A percentile compares a stretch with the other conserved stretches of the same genome.
Evolutionary conservation across 495 filamentous ascomycete genomes (phyloP).

Genomic region (Penicillium herquei): DNA sequence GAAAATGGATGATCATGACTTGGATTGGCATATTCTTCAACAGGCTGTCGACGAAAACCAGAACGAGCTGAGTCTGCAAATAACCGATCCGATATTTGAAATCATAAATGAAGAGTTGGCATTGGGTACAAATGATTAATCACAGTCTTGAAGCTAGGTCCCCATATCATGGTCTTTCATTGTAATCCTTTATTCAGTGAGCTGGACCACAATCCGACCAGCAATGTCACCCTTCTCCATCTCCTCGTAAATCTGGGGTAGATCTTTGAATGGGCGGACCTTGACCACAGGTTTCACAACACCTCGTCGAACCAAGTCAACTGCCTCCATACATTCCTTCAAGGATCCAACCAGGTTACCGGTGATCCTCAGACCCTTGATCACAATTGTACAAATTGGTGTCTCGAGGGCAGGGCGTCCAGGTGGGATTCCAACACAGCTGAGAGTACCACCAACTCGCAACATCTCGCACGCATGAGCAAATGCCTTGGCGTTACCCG

Average conservation of each 20-base stretch:
- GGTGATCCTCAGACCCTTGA: slow-evolving; percentile 45
- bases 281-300: slow-evolving; percentile 47
- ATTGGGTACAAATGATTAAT: not conserved
- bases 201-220: slow-evolving; percentile 37
- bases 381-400: slow-evolving; percentile 46
- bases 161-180: not conserved
- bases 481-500: slow-evolving; percentile 45
- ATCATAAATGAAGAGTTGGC: not conserved
- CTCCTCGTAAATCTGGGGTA: slow-evolving; percentile 45
- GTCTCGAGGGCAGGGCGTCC: slow-evolving; percentile 44
- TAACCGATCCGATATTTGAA: too few relatives aligned
- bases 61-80: not conserved
- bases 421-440: slow-evolving; percentile 49
- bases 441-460: slow-evolving; percentile 46
- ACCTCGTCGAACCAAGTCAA: slow-evolving; percentile 45
- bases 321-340: slow-evolving; percentile 53
- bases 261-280: slow-evolving; percentile 43
- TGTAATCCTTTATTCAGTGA: slow-evolving; percentile 18
- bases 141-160: not conserved
- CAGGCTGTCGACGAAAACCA: not conserved
- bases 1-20: not conserved
- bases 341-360: slow-evolving; percentile 49
- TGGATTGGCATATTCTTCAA: not conserved
- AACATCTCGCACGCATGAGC: slow-evolving; percentile 51
- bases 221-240: slow-evolving; percentile 46